Evolutionary conservation across 441 rosid genomes (phyloP), one percentile per base, ranked within the genome.

Genomic region (Bocquillonia castaneifolia): DNA sequence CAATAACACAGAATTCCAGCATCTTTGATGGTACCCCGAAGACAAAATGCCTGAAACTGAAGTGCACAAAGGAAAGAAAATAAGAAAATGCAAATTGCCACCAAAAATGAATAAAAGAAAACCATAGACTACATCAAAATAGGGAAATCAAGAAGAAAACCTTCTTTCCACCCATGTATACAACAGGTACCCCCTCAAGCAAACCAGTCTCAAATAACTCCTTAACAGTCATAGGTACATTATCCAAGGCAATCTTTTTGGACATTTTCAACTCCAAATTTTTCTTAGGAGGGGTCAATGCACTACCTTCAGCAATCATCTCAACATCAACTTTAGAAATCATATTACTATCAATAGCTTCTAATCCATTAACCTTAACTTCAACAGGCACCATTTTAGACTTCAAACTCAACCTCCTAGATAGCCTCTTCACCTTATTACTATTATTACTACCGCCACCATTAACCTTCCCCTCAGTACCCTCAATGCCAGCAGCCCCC

Each of bases 151-250:
- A 48, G 42, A 64, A 22, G n/a, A 65, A 66, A 68, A 90, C 94
- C 98, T 90, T 88, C 66, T 79, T 81, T 71, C 96, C 91, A 52
- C 96, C 98, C 94, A 81, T 90, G 78, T 94, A 94, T 64, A 90
- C 90, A 62, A 94, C 99, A 2, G 96, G 72, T 23, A 92, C 83
- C 63, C 97, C 98, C 39, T 94, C 97, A 10, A 94, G 97, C 83
- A 94, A 78, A 73, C 98, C 93, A 59, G 99, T 94, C 76, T 92
- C 99, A 42, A 94, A 92, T 63, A 94, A 90, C 79, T 94, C 98
- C 67, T 82, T 94, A 61, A 94, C 99, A 22, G 99, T 94, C 79
- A 63, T 71, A 22, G 97, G 96, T 66, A 90, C 85, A 85, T 78
- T 86, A 56, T 40, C 72, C 68, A 84, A 65, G 3, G 81, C 66